Base-by-base conservation (phyloP, 768 basidiomycete species). In the Calocera viscosa region DNA sequence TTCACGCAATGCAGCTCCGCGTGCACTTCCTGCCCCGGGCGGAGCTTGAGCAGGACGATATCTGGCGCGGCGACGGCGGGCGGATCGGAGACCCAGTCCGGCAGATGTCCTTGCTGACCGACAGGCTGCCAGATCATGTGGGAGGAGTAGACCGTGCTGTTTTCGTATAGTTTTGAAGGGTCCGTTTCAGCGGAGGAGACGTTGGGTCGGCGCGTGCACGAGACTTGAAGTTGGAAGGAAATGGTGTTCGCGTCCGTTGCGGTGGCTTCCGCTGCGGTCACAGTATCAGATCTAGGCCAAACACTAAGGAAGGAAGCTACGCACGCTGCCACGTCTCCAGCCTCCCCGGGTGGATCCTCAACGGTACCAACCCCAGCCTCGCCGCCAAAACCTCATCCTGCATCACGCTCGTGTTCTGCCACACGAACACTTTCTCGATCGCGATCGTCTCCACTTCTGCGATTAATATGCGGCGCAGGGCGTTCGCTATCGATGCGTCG, bases 401-500 rank as follows among this genome's bases (percentile, higher is more conserved):
- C 65, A 99, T 85, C 70, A 98, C 90, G 1, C 86, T 86, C 0
- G 92, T 98, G 78, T 99, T 99, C 77, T 95, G 87, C 86, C 88
- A 97, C 1, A 94, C 81, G 75, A 92, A 98, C 3, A 91, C 91
- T 69, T 88, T 81, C 73, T 98, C 96, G 64, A 97, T 87, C 47
- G 89, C 90, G 30, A 98, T 80, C 1, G 91, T 89, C 0, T 95
- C 65, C 67, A 93, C 94, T 83, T 99, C 96, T 11, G 95, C 89
- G 60, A 98, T 90, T 74, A 97, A 81, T 66, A 97, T 92, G 67
- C 96, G 82, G 32, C 96, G 82, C 70, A 95, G 84, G 0, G 95
- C 93, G 75, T 99, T 98, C 33, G 96, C 94, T 67, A 99, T 90
- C 19, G 92, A 90, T 0, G 96, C 91, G 75, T 99, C 96, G 32